Evolutionary conservation across 2,329 filamentous ascomycete genomes (phyloP).

Genomic region (Botrytis byssoidea): DNA sequence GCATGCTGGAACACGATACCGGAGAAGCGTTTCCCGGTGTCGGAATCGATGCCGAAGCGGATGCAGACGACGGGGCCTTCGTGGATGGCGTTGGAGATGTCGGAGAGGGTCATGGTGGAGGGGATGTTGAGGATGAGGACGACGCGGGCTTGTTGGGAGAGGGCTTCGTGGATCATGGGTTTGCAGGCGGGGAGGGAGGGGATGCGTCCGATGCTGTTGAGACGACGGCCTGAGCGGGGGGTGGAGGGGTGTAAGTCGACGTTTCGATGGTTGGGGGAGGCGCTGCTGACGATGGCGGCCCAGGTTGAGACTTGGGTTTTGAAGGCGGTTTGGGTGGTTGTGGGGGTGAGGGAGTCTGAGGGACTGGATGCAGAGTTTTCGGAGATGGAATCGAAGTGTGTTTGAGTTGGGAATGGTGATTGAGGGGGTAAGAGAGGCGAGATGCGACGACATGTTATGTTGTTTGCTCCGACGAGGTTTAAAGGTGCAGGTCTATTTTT

Average conservation of each 20-base stretch:
- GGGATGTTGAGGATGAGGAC: constrained; percentile 37
- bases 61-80: constrained; percentile 37
- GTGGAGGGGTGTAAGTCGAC: constrained; percentile 28
- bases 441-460: not conserved
- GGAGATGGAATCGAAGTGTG: not conserved
- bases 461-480: not conserved
- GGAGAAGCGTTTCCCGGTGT: constrained; percentile 27
- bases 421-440: constrained; percentile 14
- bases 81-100: constrained; percentile 34
- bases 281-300: constrained; percentile 33
- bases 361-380: not conserved
- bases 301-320: constrained; percentile 29
- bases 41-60: constrained; percentile 31
- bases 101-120: constrained; percentile 27
- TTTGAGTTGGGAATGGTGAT: constrained; percentile 14
- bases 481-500: constrained; percentile 12
- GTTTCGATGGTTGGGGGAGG: constrained; percentile 22
- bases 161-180: constrained; percentile 20
- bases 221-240: constrained; percentile 21
- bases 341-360: not conserved
- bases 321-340: constrained; percentile 9
- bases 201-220: constrained; percentile 19
- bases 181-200: not conserved
- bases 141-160: constrained; percentile 31
- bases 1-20: constrained; percentile 37